Evolutionary conservation across 371 early-diverging fungal genomes (phyloP).

Genomic region (Dichotomocladium elegans): DNA sequence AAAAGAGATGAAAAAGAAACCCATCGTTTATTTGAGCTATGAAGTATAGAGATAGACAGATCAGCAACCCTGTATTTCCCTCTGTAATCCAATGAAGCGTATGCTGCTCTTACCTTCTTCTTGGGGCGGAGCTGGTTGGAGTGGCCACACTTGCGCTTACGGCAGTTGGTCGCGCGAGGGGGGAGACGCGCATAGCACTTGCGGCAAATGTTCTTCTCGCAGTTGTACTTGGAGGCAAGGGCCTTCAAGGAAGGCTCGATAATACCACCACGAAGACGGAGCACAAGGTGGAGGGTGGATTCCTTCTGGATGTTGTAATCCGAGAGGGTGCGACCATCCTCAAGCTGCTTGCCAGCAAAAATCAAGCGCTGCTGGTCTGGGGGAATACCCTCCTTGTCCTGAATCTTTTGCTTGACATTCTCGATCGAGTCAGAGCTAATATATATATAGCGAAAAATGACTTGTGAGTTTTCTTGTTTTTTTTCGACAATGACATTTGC

Average conservation of each 20-base stretch:
- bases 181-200: slow-evolving; percentile 99
- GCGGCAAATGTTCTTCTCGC: slow-evolving; percentile 99
- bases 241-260: slow-evolving; percentile 97
- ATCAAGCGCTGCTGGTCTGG: slow-evolving; percentile 99
- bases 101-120: slow-evolving; percentile 68
- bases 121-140: slow-evolving; percentile 98
- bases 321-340: slow-evolving; percentile 91
- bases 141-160: slow-evolving; percentile 99
- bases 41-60: background rate
- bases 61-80: background rate
- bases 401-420: slow-evolving; percentile 93
- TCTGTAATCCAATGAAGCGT: background rate
- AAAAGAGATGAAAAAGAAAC: background rate
- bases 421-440: slow-evolving; percentile 53
- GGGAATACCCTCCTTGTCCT: slow-evolving; percentile 99
- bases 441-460: background rate
- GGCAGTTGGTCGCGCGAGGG: slow-evolving; percentile 99
- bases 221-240: slow-evolving; percentile 98
- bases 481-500: too few species aligned
- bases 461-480: background rate
- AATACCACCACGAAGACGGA: slow-evolving; percentile 97
- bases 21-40: slow-evolving; percentile 36
- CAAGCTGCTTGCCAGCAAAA: slow-evolving; percentile 99
- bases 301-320: slow-evolving; percentile 96
- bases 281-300: slow-evolving; percentile 97